Base-by-base conservation (phyloP, 208 protist genomes). In the Endotrypanum monterogeii region DNA sequence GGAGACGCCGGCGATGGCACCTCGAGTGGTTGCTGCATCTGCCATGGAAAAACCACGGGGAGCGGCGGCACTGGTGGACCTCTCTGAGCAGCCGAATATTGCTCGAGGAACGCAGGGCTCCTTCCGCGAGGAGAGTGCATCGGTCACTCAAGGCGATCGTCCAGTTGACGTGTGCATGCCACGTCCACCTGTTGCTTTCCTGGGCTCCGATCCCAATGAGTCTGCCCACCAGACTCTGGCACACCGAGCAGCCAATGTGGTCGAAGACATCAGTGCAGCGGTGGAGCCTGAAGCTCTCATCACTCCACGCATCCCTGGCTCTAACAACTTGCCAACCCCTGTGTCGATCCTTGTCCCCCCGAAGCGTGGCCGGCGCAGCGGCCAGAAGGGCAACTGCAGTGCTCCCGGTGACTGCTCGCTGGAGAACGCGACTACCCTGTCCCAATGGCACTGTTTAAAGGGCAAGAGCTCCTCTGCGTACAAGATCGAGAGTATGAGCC, bases 401-500 rank as follows among this genome's bases (percentile, higher is more conserved):
- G 62, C 30, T 20, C 65, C 66, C 30, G 66, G 28, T 12, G 52
- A 25, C 44, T 32, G n/a, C 44, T 68, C 62, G 7, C 20, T n/a
- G 3, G 44, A 52, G 16, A 39, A 52, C 52, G 65, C 51, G 37
- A 73, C 52, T 73, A n/a, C 54, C 46, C 14, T 37, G 50, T 48
- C 28, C 57, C 30, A 35, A 37, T 23, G n/a, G 39, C 52, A 52
- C 0, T 58, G 54, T 30, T 39, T 28, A 25, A 41, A 52, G 41
- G 48, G 35, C 25, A 65, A 23, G 46, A n/a, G 57, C 57, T 50
- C 61, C 55, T 66, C 55, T 12, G 73, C 74, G 69, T 82, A 73
- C 83, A 79, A 66, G 46, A 71, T 81, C 2, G 70, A 79, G 62
- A 67, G 68, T 55, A 60, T 72, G 41, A 70, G 73, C 63, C 73